A percentile compares a stretch with the other conserved stretches of the same genome.
Conservation (phyloP, 768 basidiomycete genomes). For the Podaxis mareebaensis region DNA sequence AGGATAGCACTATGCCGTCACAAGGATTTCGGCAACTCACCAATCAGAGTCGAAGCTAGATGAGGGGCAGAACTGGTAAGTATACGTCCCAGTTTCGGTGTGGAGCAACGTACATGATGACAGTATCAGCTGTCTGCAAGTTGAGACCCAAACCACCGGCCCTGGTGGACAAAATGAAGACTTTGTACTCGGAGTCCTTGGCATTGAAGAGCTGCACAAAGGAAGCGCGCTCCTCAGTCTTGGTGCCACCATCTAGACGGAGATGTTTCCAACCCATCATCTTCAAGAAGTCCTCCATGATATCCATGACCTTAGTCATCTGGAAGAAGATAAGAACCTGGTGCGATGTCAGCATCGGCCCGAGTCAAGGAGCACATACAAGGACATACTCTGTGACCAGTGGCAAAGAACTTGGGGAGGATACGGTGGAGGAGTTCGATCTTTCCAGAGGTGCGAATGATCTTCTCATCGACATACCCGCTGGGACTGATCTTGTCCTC, state of each 20-base stretch:
- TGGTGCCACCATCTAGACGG: conserved; percentile 94
- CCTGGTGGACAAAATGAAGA: conserved; percentile 93
- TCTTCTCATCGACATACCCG: conserved; percentile 78
- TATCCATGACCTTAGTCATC: conserved; percentile 99
- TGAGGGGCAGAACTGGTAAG: conserved; percentile 8
- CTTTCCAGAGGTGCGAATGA: conserved; percentile 89
- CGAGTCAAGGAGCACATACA: not conserved
- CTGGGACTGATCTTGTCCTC: conserved; percentile 91
- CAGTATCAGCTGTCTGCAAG: conserved; percentile 94
- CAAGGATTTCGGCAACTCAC: not conserved
- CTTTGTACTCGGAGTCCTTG: conserved; percentile 81
- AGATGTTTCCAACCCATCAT: conserved; percentile 86
- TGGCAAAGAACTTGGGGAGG: conserved; percentile 91
- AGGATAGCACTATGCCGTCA: conserved; percentile 12
- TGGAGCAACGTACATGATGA: conserved; percentile 73
- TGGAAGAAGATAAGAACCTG: conserved; percentile 99
- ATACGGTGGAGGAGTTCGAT: conserved; percentile 89
- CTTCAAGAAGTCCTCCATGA: conserved; percentile 94
- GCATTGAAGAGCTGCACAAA: conserved; percentile 89
- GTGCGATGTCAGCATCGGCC: conserved; percentile 8
- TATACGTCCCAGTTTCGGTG: not conserved
- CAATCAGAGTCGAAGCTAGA: conserved; percentile 79
- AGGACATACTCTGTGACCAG: conserved; percentile 77
- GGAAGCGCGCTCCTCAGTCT: conserved; percentile 90
- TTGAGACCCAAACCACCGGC: conserved; percentile 95